Conservation (phyloP, 1,284 basidiomycete species). For the Golubevia sp. region DNA sequence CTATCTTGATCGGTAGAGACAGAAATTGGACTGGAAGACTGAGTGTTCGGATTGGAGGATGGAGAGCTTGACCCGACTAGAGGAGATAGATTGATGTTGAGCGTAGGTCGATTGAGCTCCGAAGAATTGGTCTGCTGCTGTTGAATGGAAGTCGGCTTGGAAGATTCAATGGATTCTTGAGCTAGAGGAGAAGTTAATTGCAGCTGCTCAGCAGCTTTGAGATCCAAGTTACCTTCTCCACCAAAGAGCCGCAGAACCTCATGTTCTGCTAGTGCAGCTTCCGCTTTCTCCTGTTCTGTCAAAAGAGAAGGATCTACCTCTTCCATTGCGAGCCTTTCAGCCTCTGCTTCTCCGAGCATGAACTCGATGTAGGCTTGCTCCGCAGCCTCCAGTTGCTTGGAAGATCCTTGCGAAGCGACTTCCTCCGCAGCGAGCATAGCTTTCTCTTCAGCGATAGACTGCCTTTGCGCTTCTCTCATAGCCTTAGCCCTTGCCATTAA, state of each 20-base stretch:
- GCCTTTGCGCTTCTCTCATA: neutral
- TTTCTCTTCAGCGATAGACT: neutral
- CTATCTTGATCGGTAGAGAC: neutral
- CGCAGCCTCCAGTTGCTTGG: neutral
- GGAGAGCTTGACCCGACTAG: neutral
- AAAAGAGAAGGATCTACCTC: neutral
- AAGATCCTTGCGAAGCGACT: neutral
- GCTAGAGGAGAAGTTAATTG: neutral
- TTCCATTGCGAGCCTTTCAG: neutral
- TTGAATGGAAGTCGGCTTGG: neutral
- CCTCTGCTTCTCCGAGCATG: neutral
- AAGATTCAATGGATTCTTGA: neutral
- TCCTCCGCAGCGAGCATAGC: neutral
- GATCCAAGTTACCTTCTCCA: neutral
- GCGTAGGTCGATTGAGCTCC: neutral
- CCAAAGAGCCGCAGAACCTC: neutral
- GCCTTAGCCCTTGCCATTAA: neutral
- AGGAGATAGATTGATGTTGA: neutral
- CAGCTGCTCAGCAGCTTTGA: neutral
- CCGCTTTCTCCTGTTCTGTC: neutral
- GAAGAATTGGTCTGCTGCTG: neutral
- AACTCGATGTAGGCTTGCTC: neutral
- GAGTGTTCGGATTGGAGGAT: neutral
- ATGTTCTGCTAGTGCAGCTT: neutral
- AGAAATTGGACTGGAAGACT: neutral